Base-by-base conservation (phyloP, 2,329 filamentous ascomycete species). In the Aureobasidium namibiae region DNA sequence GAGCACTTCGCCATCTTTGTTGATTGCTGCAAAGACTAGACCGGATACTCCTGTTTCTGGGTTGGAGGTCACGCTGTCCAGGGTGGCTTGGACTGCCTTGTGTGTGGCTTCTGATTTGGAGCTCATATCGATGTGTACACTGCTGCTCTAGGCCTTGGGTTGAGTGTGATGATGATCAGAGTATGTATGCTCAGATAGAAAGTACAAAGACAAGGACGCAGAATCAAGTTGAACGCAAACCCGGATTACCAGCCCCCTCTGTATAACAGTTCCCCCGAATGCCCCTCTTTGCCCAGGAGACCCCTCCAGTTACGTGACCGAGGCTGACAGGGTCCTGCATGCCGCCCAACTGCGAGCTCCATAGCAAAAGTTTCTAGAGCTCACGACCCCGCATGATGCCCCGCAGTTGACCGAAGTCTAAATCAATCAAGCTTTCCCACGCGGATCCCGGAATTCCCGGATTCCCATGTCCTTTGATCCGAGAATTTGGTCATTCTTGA, bases 21-120 rank as follows among this genome's bases (percentile, higher is more conserved):
- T 74, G 18, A 78, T 67, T 7, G 75, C 74, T n/a, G 73, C 67
- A 62, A 78, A 77, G 29, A 77, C 74, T 2, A 78, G 62, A 18
- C 76, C 76, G 2, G 75, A 69, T 9, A 75, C 64, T n/a, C 59
- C 70, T 36, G 63, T 62, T 11, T 63, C 62, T 16, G 66, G 9
- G 33, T 63, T 56, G 2, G 45, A 44, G 21, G 61, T 63, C 61
- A 64, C 59, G 23, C 52, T 21, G 39, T 64, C 63, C 10, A 63
- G 60, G 16, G 56, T 59, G 10, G 45, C 36, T 16, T 61, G 56
- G 2, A 61, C 56, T n/a, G 36, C 39, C 8, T 60, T 60, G 49
- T 56, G 33, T 7, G 57, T 48, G 9, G 29, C 39, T 13, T 60
- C 41, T 11, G 54, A 57, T 13, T 57, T 57, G 53, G 4, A 36